Percentiles rank a stretch among this genome's conserved stretches.
phyloP scores from a whole-genome alignment of 768 basidiomycete species.

The Arthromyces matolae region DNA sequence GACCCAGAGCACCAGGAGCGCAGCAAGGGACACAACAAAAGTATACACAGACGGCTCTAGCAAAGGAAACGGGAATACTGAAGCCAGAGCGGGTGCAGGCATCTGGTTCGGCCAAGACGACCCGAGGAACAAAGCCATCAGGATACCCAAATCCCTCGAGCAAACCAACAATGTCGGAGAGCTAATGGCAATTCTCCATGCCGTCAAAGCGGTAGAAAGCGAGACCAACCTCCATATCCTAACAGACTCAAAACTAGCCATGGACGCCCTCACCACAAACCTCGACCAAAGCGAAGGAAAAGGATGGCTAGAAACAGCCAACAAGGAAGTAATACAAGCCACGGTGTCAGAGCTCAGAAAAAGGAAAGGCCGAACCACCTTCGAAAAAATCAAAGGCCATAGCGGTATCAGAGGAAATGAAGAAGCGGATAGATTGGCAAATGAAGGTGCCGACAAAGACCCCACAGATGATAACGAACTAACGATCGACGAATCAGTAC shows the following conservation, averaged over 20 bases:
- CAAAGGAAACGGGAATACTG: conserved; percentile 13
- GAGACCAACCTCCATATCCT: conserved; percentile 11
- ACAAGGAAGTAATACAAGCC: conserved; percentile 11
- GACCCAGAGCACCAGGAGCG: neutral
- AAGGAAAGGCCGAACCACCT: conserved; percentile 11
- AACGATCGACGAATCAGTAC: neutral
- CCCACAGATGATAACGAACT: neutral
- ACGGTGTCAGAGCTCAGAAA: conserved; percentile 10
- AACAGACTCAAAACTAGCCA: conserved; percentile 22
- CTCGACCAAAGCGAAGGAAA: conserved; percentile 21
- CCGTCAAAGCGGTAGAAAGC: neutral
- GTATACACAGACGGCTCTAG: conserved; percentile 27
- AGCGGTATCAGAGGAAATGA: conserved; percentile 18
- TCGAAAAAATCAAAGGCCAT: conserved; percentile 27
- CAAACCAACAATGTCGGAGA: conserved; percentile 23
- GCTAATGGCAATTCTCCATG: conserved; percentile 14
- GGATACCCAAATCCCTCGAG: conserved; percentile 8
- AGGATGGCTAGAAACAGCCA: conserved; percentile 20
- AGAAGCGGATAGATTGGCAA: conserved; percentile 19
- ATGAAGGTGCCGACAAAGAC: conserved; percentile 1
- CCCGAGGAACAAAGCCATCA: conserved; percentile 11
- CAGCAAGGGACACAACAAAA: neutral
- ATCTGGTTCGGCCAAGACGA: conserved; percentile 17
- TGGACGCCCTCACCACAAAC: conserved; percentile 20
- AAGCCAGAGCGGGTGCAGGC: conserved; percentile 18